These are phyloP conservation scores for Dendrobium chrysotoxum DNA, from an alignment of 106 monocot genomes.

Conservation along the genomic window DNA sequence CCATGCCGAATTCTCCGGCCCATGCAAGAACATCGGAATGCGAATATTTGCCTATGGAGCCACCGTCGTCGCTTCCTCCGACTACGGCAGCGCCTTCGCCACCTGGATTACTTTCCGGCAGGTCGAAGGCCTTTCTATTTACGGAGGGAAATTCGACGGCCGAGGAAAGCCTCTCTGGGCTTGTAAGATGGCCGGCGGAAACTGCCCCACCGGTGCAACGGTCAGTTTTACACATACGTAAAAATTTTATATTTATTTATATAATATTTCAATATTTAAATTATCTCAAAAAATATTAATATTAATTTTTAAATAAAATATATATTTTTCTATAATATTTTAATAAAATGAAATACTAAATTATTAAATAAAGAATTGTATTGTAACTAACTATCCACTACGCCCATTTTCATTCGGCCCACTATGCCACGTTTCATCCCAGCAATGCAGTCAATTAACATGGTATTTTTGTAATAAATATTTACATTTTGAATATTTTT, in stretches of 20 bases:
- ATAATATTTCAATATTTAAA: neutral
- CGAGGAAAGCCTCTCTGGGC: constrained; percentile 13
- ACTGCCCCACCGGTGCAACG: constrained; percentile 18
- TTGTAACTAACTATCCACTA: too few species aligned
- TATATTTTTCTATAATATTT: neutral
- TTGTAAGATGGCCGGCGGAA: constrained; percentile 19
- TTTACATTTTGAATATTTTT: too few species aligned
- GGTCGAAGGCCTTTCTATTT: constrained; percentile 18
- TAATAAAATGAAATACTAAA: too few species aligned
- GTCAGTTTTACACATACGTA: constrained; percentile 8
- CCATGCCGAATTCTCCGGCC: constrained; percentile 26
- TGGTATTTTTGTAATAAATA: too few species aligned
- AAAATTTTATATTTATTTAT: neutral
- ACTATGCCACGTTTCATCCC: too few species aligned
- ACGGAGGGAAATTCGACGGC: constrained; percentile 20
- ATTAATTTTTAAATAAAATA: neutral
- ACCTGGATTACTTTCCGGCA: constrained; percentile 27
- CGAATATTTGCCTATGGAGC: constrained; percentile 20
- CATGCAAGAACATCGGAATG: constrained; percentile 24
- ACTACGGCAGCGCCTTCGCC: neutral
- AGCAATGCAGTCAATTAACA: too few species aligned
- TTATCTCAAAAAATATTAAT: too few species aligned
- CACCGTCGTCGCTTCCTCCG: constrained; percentile 34
- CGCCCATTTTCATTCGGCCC: too few species aligned
- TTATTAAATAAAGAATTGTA: too few species aligned